Conservation (phyloP, 2,329 filamentous ascomycete species). For the Moelleriella libera region DNA sequence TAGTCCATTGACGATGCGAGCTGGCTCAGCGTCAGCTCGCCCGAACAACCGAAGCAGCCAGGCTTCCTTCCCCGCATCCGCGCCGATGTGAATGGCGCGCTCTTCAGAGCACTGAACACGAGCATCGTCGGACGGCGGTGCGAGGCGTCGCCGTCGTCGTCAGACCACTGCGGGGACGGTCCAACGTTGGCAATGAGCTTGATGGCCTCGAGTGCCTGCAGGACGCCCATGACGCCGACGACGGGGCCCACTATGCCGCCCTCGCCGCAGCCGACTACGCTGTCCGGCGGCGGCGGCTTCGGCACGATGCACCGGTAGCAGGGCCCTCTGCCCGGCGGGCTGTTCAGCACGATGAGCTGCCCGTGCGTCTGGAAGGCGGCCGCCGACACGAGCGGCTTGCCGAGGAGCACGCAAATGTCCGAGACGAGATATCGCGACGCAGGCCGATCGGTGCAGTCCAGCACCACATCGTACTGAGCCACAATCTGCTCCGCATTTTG, state of each 20-base stretch:
- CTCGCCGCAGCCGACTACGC: conserved; percentile 76
- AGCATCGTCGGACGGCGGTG: conserved; percentile 19
- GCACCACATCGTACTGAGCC: conserved; percentile 61
- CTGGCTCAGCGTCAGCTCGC: conserved; percentile 43
- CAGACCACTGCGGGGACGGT: background rate
- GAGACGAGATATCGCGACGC: conserved; percentile 86
- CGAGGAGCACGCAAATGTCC: conserved; percentile 69
- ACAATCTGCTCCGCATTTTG: conserved; percentile 55
- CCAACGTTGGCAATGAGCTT: conserved; percentile 51
- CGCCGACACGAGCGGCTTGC: conserved; percentile 73
- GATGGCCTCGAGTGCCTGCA: conserved; percentile 82
- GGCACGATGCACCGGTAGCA: conserved; percentile 95
- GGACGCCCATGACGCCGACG: conserved; percentile 81
- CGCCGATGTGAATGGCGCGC: conserved; percentile 52
- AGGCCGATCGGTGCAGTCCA: conserved; percentile 93
- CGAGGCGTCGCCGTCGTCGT: background rate
- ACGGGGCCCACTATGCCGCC: conserved; percentile 87
- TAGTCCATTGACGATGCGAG: conserved; percentile 62
- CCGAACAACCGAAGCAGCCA: conserved; percentile 68
- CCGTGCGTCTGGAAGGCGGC: conserved; percentile 82
- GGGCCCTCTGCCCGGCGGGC: conserved; percentile 60
- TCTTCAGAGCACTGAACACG: conserved; percentile 31
- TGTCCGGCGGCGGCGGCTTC: conserved; percentile 69
- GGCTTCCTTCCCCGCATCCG: conserved; percentile 54
- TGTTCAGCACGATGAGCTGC: conserved; percentile 79